Conservation (phyloP, 345 rosid genomes). For the Eucalyptus caleyi region DNA sequence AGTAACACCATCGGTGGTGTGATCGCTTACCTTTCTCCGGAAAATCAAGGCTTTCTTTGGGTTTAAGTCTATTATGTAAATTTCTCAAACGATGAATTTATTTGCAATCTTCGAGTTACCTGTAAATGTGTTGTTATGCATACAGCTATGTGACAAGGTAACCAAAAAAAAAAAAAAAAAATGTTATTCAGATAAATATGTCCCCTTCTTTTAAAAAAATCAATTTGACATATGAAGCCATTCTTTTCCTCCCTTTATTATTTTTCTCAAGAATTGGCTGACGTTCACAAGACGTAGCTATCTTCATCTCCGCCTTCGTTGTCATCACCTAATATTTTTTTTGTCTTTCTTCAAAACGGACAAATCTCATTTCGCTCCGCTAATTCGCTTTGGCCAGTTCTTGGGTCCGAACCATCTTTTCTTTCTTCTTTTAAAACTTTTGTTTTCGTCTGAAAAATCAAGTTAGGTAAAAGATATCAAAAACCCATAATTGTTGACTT, state of each 20-base stretch:
- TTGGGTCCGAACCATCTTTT: background rate
- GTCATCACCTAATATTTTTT: background rate
- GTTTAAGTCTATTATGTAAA: background rate
- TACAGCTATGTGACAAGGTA: background rate
- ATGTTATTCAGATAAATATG: background rate
- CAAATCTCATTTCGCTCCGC: background rate
- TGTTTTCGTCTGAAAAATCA: background rate
- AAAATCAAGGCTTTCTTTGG: background rate
- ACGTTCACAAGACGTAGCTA: background rate
- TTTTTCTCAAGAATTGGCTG: background rate
- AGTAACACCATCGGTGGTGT: background rate
- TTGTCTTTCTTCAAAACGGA: background rate
- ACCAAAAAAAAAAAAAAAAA: too few relatives aligned
- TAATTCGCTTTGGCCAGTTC: background rate
- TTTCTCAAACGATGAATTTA: background rate
- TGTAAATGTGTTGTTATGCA: background rate
- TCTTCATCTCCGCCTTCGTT: background rate
- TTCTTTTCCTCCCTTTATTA: background rate
- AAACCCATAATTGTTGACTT: background rate
- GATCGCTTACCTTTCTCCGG: background rate
- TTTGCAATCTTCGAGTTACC: background rate
- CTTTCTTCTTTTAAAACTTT: background rate
- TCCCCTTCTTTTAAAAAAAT: background rate
- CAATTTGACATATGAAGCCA: background rate
- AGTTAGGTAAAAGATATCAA: background rate